A percentile compares a stretch with the other conserved stretches of the same genome.
These are phyloP conservation scores for Cicer arietinum DNA, from an alignment of 306 rosid species.

Conservation along the genomic window DNA sequence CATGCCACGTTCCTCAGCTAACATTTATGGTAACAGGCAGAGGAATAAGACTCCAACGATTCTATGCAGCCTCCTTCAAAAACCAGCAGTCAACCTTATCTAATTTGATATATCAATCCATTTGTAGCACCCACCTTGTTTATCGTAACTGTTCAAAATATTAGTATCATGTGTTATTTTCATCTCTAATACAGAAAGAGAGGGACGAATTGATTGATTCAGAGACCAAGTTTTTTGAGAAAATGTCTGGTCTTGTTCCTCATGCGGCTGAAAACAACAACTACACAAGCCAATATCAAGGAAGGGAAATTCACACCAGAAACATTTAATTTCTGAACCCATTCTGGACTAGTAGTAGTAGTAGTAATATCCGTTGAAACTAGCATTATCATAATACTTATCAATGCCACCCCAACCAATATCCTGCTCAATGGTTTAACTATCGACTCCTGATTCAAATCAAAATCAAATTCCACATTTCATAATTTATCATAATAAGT, in stretches of 20 bases:
- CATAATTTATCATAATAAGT: background rate
- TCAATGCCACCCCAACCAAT: conserved; percentile 67
- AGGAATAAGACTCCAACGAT: no score
- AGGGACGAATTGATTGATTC: conserved; percentile 25
- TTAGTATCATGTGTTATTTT: no score
- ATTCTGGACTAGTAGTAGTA: conserved; percentile 27
- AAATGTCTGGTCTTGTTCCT: conserved; percentile 82
- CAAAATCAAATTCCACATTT: background rate
- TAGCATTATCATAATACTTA: conserved; percentile 67
- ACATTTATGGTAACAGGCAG: no score
- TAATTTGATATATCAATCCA: no score
- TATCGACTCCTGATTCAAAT: conserved; percentile 68
- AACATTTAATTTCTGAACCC: conserved; percentile 68
- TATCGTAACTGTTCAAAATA: no score
- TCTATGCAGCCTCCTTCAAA: no score
- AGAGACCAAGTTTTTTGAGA: conserved; percentile 67
- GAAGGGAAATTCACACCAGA: conserved; percentile 75
- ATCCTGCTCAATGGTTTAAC: conserved; percentile 80
- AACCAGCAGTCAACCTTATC: no score
- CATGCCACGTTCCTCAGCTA: no score
- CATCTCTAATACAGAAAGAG: no score
- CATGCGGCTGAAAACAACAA: conserved; percentile 82
- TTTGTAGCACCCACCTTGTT: no score
- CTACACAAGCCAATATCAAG: conserved; percentile 87
- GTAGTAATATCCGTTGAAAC: conserved; percentile 59